Evolutionary conservation across 257 asterid species (phyloP).

Genomic region (Solanum raphanifolium): DNA sequence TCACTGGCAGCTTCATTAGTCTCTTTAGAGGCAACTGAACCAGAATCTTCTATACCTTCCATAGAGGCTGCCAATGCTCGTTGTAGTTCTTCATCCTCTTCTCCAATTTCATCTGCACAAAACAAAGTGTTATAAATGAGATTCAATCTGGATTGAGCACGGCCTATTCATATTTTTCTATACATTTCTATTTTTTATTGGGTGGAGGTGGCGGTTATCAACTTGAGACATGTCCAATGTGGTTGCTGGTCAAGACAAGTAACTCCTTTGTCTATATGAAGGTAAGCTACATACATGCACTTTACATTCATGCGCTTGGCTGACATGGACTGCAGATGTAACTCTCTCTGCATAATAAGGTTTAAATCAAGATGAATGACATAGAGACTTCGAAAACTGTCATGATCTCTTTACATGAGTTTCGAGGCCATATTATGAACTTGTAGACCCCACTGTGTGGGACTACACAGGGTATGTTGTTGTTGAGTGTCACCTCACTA

Average conservation of each 20-base stretch:
- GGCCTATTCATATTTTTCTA: background rate
- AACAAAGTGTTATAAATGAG: slow-evolving; percentile 3
- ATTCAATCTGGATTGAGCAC: background rate
- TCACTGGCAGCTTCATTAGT: slow-evolving; percentile 17
- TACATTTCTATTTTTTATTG: background rate
- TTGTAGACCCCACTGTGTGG: background rate
- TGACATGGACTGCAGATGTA: background rate
- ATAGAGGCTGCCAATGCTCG: slow-evolving; percentile 81
- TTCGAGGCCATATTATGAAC: background rate
- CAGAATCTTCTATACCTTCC: slow-evolving; percentile 42
- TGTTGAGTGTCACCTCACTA: background rate
- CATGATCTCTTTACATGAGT: background rate
- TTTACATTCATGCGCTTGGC: background rate
- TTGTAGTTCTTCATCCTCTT: slow-evolving; percentile 58
- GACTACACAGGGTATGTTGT: background rate
- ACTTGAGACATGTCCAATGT: background rate
- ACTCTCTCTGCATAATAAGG: background rate
- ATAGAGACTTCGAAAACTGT: background rate
- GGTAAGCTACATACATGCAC: background rate
- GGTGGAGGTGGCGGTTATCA: background rate
- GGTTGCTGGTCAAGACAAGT: background rate
- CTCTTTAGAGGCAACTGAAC: slow-evolving; percentile 22
- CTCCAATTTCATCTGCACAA: slow-evolving; percentile 38
- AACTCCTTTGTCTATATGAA: background rate
- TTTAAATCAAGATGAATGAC: background rate